phyloP scores from a whole-genome alignment of 768 basidiomycete species.

The Piloderma croceum region DNA sequence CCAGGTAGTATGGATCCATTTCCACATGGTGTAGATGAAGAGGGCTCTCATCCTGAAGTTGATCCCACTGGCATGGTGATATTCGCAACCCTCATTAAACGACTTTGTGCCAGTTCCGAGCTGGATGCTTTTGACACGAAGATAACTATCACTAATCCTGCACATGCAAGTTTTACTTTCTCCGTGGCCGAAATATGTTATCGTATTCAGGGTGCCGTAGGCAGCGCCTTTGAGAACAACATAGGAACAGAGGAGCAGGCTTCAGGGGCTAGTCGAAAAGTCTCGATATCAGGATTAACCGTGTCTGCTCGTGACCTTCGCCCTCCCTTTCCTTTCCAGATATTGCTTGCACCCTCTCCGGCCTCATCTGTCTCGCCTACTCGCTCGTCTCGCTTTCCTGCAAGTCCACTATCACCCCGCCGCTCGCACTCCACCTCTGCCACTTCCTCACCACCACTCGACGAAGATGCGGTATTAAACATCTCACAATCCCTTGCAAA shows the following conservation, averaged over 20 bases:
- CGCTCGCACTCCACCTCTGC: conserved; percentile 40
- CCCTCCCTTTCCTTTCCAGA: conserved; percentile 13
- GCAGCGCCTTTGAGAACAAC: neutral
- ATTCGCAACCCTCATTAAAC: conserved; percentile 74
- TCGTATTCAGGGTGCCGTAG: conserved; percentile 34
- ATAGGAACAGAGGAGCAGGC: conserved; percentile 5
- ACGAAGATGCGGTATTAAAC: conserved; percentile 56
- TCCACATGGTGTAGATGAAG: conserved; percentile 36
- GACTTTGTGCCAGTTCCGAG: conserved; percentile 71
- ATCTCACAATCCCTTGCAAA: conserved; percentile 74
- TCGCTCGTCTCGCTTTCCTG: conserved; percentile 5
- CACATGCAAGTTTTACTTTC: conserved; percentile 55
- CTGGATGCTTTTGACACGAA: conserved; percentile 66
- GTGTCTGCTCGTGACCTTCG: conserved; percentile 46
- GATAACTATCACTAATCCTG: conserved; percentile 64
- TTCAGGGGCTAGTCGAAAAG: conserved; percentile 35
- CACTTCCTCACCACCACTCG: conserved; percentile 55
- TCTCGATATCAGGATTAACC: conserved; percentile 52
- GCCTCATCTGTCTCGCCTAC: conserved; percentile 17
- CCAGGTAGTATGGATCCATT: conserved; percentile 70
- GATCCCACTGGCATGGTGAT: conserved; percentile 76
- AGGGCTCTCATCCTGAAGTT: conserved; percentile 36
- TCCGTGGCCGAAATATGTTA: conserved; percentile 55
- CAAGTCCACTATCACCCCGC: conserved; percentile 3
- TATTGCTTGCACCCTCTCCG: conserved; percentile 23